Conservation (phyloP, 768 basidiomycete genomes). For the Termitomyces eurrhizus region DNA sequence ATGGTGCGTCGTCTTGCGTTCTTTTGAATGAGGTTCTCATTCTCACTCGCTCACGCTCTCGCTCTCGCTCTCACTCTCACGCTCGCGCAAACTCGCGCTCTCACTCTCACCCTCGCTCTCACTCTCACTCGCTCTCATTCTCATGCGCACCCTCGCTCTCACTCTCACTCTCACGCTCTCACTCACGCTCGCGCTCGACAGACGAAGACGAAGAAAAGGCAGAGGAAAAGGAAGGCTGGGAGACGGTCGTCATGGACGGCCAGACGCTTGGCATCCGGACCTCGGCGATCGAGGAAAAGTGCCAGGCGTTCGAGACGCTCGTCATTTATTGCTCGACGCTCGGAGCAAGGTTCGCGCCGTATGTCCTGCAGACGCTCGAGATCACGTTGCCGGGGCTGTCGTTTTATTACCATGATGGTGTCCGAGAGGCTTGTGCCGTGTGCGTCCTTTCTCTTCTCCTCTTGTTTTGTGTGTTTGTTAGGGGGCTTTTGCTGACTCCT, state of each 20-base stretch:
- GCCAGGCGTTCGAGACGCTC: slow-evolving; percentile 84
- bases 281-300: slow-evolving; percentile 81
- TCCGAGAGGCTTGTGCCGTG: slow-evolving; percentile 75
- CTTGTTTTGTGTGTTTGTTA: neutral
- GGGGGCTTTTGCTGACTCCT: no score
- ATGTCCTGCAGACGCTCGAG: slow-evolving; percentile 66
- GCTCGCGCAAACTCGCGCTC: no score
- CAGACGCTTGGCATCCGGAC: slow-evolving; percentile 75
- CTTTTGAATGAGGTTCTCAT: neutral
- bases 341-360: slow-evolving; percentile 63
- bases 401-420: slow-evolving; percentile 85
- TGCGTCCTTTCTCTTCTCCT: slow-evolving; percentile 29
- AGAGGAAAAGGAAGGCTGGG: slow-evolving; percentile 72
- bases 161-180: no score
- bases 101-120: no score
- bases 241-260: slow-evolving; percentile 74
- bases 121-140: slow-evolving; percentile 10
- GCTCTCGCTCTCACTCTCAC: no score
- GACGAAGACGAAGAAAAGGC: slow-evolving; percentile 53
- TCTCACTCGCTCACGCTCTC: no score
- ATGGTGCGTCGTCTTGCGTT: slow-evolving; percentile 39
- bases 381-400: slow-evolving; percentile 65
- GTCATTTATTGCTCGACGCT: slow-evolving; percentile 76
- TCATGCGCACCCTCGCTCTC: no score
- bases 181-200: slow-evolving; percentile 8